These are phyloP conservation scores for Exophiala spinifera DNA, from an alignment of 2,329 filamentous ascomycete species.

Conservation along the genomic window DNA sequence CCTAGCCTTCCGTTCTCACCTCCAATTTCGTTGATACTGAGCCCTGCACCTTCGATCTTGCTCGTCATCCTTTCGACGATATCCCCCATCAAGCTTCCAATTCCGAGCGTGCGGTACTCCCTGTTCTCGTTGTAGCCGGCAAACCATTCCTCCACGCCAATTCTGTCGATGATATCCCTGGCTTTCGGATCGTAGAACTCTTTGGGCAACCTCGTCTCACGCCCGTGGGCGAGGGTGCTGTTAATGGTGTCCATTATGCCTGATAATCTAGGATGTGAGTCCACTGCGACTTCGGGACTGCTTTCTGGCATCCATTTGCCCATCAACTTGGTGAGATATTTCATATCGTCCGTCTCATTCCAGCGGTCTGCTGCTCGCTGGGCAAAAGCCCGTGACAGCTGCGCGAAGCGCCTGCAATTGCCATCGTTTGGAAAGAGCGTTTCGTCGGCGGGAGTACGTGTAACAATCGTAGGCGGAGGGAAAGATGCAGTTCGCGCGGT, in stretches of 20 bases:
- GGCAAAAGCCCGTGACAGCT: slow-evolving; percentile 67
- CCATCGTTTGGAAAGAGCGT: slow-evolving; percentile 76
- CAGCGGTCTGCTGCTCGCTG: slow-evolving; percentile 68
- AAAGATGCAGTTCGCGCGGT: slow-evolving; percentile 51
- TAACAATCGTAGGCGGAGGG: slow-evolving; percentile 63
- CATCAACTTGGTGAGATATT: slow-evolving; percentile 72
- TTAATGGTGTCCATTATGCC: slow-evolving; percentile 96
- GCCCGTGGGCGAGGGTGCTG: slow-evolving; percentile 78
- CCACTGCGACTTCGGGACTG: slow-evolving; percentile 67
- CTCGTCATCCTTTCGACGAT: slow-evolving; percentile 72
- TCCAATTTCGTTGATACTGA: slow-evolving; percentile 52
- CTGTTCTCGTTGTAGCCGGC: slow-evolving; percentile 75
- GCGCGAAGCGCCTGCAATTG: slow-evolving; percentile 69
- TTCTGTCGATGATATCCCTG: slow-evolving; percentile 64
- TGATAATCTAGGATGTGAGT: slow-evolving; percentile 76
- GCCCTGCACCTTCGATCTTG: slow-evolving; percentile 58
- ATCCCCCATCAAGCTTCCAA: slow-evolving; percentile 81
- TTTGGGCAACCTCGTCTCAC: slow-evolving; percentile 70
- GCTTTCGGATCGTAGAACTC: slow-evolving; percentile 83
- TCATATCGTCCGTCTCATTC: slow-evolving; percentile 77
- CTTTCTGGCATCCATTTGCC: slow-evolving; percentile 81
- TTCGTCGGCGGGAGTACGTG: slow-evolving; percentile 65
- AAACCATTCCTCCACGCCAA: slow-evolving; percentile 91
- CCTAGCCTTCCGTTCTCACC: slow-evolving; percentile 38
- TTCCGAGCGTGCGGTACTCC: slow-evolving; percentile 87